Percentiles rank a stretch among this genome's conserved stretches.
Evolutionary conservation across 306 rosid genomes (phyloP).

Genomic region (Glycine tomentella): DNA sequence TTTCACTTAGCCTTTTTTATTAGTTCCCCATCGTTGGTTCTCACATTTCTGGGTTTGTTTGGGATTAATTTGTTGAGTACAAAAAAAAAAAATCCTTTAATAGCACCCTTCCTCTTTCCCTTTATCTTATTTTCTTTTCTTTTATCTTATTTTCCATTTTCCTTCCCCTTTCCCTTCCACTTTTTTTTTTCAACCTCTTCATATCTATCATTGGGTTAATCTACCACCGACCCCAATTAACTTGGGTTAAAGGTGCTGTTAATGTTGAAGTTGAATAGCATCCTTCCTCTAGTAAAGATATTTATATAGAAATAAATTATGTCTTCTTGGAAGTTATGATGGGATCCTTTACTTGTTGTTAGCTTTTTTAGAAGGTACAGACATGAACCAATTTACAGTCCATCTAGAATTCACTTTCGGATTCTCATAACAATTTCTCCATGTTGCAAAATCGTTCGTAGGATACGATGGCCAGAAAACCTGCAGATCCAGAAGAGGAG

Average conservation of each 20-base stretch:
- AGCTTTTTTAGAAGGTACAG: conserved; percentile 21
- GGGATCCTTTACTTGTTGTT: conserved; percentile 26
- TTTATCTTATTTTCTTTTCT: too few species aligned
- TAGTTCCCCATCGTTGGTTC: not conserved
- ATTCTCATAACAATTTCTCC: conserved; percentile 29
- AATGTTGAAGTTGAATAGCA: not conserved
- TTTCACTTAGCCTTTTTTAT: not conserved
- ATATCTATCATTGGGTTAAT: too few species aligned
- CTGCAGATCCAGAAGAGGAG: conserved; percentile 76
- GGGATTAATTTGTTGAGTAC: conserved; percentile 25
- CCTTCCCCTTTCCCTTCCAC: too few species aligned
- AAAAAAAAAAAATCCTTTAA: not conserved
- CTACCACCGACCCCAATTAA: too few species aligned
- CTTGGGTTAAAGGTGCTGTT: too few species aligned
- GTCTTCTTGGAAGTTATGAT: not conserved
- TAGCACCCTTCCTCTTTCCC: not conserved
- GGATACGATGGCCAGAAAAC: conserved; percentile 68
- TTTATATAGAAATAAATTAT: conserved; percentile 23
- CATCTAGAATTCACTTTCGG: not conserved
- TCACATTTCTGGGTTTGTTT: conserved; percentile 13
- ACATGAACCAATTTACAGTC: conserved; percentile 24
- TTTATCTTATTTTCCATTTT: too few species aligned
- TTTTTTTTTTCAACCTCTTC: too few species aligned
- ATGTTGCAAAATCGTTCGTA: conserved; percentile 37
- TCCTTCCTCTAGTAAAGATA: conserved; percentile 3